A percentile compares a stretch with the other conserved stretches of the same genome.
Evolutionary conservation across 2,329 filamentous ascomycete species (phyloP).

Genomic region (Cyphellophora europaea): DNA sequence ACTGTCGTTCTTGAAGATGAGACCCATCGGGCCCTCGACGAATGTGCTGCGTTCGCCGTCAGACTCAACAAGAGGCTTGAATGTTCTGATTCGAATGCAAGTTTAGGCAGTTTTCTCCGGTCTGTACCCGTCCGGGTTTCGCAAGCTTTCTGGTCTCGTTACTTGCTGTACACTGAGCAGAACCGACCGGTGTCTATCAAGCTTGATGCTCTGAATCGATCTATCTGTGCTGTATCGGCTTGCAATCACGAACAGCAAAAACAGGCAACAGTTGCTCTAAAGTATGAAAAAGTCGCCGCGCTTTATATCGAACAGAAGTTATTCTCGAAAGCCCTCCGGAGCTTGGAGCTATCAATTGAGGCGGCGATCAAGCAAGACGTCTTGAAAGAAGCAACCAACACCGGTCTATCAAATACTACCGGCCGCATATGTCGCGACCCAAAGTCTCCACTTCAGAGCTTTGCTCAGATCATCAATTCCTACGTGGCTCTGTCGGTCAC

Average conservation of each 20-base stretch:
- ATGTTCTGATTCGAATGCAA: background rate
- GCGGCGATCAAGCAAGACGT: constrained; percentile 30
- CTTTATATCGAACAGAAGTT: constrained; percentile 30
- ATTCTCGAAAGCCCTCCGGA: constrained; percentile 24
- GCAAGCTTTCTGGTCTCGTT: constrained; percentile 38
- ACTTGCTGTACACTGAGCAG: constrained; percentile 31
- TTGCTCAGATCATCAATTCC: constrained; percentile 27
- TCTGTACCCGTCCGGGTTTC: constrained; percentile 23
- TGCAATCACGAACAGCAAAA: constrained; percentile 25
- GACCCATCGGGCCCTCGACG: background rate
- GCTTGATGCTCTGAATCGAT: constrained; percentile 30
- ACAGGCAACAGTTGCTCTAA: constrained; percentile 31
- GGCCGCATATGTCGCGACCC: constrained; percentile 24
- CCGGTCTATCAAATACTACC: constrained; percentile 20
- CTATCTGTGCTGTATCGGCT: constrained; percentile 27
- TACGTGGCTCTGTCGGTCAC: constrained; percentile 10
- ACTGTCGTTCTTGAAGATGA: background rate
- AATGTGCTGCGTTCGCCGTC: background rate
- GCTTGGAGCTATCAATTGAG: constrained; percentile 30
- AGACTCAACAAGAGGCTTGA: background rate
- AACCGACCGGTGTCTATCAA: constrained; percentile 25
- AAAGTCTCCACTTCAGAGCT: constrained; percentile 25
- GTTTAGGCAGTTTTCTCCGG: background rate
- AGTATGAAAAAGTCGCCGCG: constrained; percentile 34
- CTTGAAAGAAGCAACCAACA: constrained; percentile 23